Evolutionary conservation across 2,329 filamentous ascomycete genomes (phyloP), one percentile per base, ranked within the genome.

Genomic region (Sclerotinia sclerotiorum): DNA sequence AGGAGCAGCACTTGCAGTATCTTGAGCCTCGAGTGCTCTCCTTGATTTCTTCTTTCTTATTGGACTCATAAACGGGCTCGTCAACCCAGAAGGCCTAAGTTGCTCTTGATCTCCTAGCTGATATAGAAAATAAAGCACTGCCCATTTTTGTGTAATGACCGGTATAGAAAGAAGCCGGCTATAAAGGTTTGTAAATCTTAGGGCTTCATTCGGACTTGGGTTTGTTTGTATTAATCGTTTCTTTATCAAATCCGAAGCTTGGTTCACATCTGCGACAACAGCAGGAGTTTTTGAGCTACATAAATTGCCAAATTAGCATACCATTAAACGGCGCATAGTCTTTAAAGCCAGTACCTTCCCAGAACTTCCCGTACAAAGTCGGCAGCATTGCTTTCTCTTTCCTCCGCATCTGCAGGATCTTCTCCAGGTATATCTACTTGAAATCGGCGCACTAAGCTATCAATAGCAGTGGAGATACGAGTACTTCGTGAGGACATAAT

Each of bases 121-220:
- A 78, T 95, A 91, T 54, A 99, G 86, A 54, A 99, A 88, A 78
- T 96, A 96, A 27, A 99, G 84, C 72, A 99, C 97, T 3, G 91
- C 93, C 93, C 94, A 98, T 85, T 99, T 99, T 79, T 97, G 91
- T 75, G 92, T 91, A 56, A 99, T 84, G 7, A 98, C 94, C 0
- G 94, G 94, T 72, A 97, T 88, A n/a, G 92, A 91, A 35, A 97
- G 84, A 24, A 99, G 85, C 68, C 93, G 87, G 46, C 92, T 93
- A 80, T 97, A 97, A 39, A 99, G 85, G 76, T 97, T 96, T 32
- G 93, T 90, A 80, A 97, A 97, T 70, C 90, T 87, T 27, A 94
- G 84, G 4, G 94, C 93, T 79, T 94, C 87, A 74, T 87, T 88
- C 29, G 84, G 91, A 72, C 86, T 90, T 57, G 87, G 87, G 76